These are phyloP conservation scores for Fusarium sulawesiense DNA, from an alignment of 2,329 filamentous ascomycete genomes.

Conservation along the genomic window DNA sequence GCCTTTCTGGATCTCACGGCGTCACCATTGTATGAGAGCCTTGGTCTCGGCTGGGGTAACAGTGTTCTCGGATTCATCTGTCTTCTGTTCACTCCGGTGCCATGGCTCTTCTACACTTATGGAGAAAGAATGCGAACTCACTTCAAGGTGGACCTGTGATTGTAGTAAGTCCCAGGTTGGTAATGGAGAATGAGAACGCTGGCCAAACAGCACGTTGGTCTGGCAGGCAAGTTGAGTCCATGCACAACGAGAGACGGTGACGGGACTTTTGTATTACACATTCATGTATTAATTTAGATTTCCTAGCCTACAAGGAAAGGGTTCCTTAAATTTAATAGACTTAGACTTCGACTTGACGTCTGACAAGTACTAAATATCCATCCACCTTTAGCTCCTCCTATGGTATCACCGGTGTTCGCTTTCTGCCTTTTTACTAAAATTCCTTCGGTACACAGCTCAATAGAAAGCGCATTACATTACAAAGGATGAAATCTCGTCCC, in stretches of 20 bases:
- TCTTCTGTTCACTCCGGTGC: constrained; percentile 32
- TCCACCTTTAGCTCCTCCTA: not conserved
- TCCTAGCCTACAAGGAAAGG: not conserved
- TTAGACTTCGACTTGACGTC: not conserved
- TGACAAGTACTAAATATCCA: not conserved
- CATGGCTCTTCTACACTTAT: constrained; percentile 29
- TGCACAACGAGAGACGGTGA: not conserved
- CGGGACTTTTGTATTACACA: not conserved
- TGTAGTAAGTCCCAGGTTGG: not conserved
- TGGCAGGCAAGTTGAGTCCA: not conserved
- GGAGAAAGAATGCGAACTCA: constrained; percentile 26
- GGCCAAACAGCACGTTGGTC: too few species aligned
- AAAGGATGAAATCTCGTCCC: too few species aligned
- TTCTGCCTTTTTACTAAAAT: too few species aligned
- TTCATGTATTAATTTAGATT: not conserved
- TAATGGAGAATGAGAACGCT: too few species aligned
- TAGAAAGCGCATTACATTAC: not conserved
- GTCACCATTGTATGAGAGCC: constrained; percentile 9
- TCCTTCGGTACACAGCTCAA: not conserved
- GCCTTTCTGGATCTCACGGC: constrained; percentile 32
- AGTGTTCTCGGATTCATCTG: constrained; percentile 27
- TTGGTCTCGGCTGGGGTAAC: constrained; percentile 37
- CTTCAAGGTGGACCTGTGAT: constrained; percentile 25
- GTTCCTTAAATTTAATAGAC: not conserved
- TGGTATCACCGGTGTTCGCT: too few species aligned